phyloP scores from a whole-genome alignment of 176 grass and related monocot genomes.

The Dendrocalamus sinicus region DNA sequence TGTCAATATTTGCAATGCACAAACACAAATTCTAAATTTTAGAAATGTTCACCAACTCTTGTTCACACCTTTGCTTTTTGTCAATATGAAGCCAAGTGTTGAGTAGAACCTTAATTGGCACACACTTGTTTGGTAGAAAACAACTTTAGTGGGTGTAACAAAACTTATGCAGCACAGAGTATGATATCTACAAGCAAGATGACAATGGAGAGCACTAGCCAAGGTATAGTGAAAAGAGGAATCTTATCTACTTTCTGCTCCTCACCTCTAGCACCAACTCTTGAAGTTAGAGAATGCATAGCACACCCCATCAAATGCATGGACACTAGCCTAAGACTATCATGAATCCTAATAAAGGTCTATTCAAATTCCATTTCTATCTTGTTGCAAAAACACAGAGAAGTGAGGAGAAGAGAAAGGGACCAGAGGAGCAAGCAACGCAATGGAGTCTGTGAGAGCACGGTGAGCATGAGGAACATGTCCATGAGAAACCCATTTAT shows the following conservation, averaged over 20 bases:
- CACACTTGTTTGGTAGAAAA: not conserved
- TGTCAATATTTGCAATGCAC: conserved; percentile 41
- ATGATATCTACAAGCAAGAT: conserved; percentile 99
- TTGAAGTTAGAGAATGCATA: conserved; percentile 48
- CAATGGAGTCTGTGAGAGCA: conserved; percentile 82
- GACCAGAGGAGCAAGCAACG: not conserved
- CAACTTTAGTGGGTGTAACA: not conserved
- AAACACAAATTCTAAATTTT: conserved; percentile 30
- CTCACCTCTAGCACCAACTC: conserved; percentile 95
- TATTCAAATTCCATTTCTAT: conserved; percentile 13
- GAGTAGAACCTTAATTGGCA: conserved; percentile 64
- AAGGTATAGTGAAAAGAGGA: conserved; percentile 83
- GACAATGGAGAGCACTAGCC: conserved; percentile 71
- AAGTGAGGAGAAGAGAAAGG: not conserved
- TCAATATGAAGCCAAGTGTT: conserved; percentile 94
- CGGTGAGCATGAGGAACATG: conserved; percentile 88
- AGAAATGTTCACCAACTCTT: conserved; percentile 71
- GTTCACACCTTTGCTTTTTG: conserved; percentile 82
- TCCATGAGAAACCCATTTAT: conserved; percentile 85
- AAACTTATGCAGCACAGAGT: conserved; percentile 48
- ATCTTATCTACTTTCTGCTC: conserved; percentile 78
- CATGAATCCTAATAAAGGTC: not conserved
- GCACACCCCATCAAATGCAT: not conserved
- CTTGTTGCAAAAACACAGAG: not conserved
- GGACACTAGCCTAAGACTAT: not conserved